Percentiles rank a stretch among this genome's conserved stretches.
These are phyloP conservation scores for Teunomyces panamensis DNA, from an alignment of 805 yeast species.

Conservation along the genomic window DNA sequence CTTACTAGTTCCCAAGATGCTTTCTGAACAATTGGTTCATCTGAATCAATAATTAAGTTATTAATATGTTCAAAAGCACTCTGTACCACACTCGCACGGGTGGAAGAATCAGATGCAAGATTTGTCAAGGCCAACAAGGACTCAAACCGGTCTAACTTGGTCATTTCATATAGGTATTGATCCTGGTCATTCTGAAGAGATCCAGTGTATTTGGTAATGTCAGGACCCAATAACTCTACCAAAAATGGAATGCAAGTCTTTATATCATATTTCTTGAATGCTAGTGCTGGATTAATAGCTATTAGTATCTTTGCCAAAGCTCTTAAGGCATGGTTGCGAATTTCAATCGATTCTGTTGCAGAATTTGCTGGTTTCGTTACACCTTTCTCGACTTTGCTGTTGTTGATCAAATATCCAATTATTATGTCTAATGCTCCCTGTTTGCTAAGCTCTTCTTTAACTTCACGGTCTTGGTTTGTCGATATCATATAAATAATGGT, in stretches of 20 bases:
- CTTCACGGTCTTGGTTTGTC: slow-evolving; percentile 17
- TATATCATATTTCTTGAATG: slow-evolving; percentile 39
- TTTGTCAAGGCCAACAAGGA: slow-evolving; percentile 67
- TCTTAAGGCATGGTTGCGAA: slow-evolving; percentile 34
- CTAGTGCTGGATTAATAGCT: slow-evolving; percentile 39
- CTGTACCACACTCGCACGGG: slow-evolving; percentile 15
- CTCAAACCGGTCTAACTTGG: slow-evolving; percentile 48
- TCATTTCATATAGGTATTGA: slow-evolving; percentile 25
- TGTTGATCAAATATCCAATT: slow-evolving; percentile 36
- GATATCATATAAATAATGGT: slow-evolving; percentile 36
- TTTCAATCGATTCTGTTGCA: slow-evolving; percentile 16
- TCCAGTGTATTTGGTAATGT: slow-evolving; percentile 19
- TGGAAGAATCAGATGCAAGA: slow-evolving; percentile 40
- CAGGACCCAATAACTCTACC: slow-evolving; percentile 43
- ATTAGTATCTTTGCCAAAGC: slow-evolving; percentile 45
- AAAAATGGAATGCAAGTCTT: slow-evolving; percentile 48
- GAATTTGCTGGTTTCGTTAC: slow-evolving; percentile 18
- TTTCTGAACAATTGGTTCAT: slow-evolving; percentile 46
- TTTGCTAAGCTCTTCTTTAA: slow-evolving; percentile 37
- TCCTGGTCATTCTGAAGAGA: slow-evolving; percentile 6
- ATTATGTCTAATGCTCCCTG: slow-evolving; percentile 45
- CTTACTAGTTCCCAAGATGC: slow-evolving; percentile 63
- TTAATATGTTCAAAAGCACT: slow-evolving; percentile 40
- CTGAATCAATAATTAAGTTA: slow-evolving; percentile 37
- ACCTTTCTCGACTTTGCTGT: slow-evolving; percentile 18